phyloP scores from a whole-genome alignment of 2,329 filamentous ascomycete species.

The Talaromyces sp. region DNA sequence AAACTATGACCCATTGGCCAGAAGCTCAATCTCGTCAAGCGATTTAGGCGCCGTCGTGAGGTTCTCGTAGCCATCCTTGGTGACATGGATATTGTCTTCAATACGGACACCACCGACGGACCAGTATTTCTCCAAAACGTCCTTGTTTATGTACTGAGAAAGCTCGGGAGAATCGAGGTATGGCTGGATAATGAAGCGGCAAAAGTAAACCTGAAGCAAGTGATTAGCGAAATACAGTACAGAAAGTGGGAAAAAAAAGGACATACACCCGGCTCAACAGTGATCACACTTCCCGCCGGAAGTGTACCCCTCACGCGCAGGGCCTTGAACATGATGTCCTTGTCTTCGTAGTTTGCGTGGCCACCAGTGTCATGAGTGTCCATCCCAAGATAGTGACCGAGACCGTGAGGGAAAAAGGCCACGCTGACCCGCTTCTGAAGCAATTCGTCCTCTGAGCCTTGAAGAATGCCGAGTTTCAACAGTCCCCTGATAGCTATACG shows the following conservation, averaged over 20 bases:
- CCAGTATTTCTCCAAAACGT: constrained; percentile 74
- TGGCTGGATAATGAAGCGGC: constrained; percentile 77
- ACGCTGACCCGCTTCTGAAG: constrained; percentile 73
- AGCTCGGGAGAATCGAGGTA: constrained; percentile 69
- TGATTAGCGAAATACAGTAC: neutral
- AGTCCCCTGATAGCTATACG: constrained; percentile 67
- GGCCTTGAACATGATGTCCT: constrained; percentile 81
- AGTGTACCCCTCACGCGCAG: constrained; percentile 70
- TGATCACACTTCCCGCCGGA: constrained; percentile 77
- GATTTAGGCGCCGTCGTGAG: constrained; percentile 75
- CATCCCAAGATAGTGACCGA: constrained; percentile 88
- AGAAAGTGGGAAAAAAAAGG: neutral
- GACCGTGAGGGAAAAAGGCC: constrained; percentile 86
- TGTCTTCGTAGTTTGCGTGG: constrained; percentile 70
- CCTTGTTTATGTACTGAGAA: constrained; percentile 68
- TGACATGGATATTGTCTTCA: constrained; percentile 84
- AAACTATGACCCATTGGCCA: constrained; percentile 4
- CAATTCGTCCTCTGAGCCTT: constrained; percentile 63
- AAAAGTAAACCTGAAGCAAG: constrained; percentile 69
- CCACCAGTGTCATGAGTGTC: constrained; percentile 87
- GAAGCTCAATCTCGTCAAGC: constrained; percentile 55
- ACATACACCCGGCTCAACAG: constrained; percentile 84
- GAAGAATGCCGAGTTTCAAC: constrained; percentile 65
- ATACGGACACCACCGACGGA: constrained; percentile 87
- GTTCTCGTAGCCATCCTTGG: constrained; percentile 72